phyloP scores from a whole-genome alignment of 2,329 filamentous ascomycete species.

The Aspergillus uvarum region DNA sequence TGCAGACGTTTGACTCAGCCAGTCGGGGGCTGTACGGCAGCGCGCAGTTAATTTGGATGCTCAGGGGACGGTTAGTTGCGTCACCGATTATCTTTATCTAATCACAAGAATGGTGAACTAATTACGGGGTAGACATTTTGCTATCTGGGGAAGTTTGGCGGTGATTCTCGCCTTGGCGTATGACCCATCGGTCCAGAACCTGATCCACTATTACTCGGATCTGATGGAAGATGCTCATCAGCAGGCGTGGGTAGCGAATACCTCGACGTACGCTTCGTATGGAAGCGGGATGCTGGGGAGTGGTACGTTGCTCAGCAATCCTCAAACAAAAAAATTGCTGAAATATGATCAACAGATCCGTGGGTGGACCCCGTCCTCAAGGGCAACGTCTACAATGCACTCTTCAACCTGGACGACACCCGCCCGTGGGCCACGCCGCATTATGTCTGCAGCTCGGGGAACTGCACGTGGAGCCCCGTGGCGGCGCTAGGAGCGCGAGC shows the following conservation, averaged over 20 bases:
- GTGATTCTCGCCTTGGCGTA: slow-evolving; percentile 26
- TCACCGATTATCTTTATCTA: neutral
- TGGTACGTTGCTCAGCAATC: too few species aligned
- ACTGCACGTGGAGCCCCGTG: slow-evolving; percentile 17
- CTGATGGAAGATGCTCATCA: neutral
- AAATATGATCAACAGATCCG: neutral
- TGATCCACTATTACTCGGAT: neutral
- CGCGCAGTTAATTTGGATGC: slow-evolving; percentile 12
- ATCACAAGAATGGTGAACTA: neutral
- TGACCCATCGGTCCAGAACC: neutral
- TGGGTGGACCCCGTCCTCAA: slow-evolving; percentile 13
- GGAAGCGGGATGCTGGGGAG: too few species aligned
- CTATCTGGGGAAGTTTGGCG: slow-evolving; percentile 7
- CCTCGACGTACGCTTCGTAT: too few species aligned
- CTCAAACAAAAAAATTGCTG: too few species aligned
- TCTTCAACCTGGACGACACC: slow-evolving; percentile 9
- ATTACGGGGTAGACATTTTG: slow-evolving; percentile 14
- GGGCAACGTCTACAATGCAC: slow-evolving; percentile 13
- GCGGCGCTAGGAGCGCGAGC: slow-evolving; percentile 2
- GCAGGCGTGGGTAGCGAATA: neutral
- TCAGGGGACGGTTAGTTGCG: slow-evolving; percentile 4
- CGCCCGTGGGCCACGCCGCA: slow-evolving; percentile 12
- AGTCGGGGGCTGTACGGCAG: slow-evolving; percentile 17
- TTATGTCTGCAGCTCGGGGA: slow-evolving; percentile 11
- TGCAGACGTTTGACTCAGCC: slow-evolving; percentile 15